These are phyloP conservation scores for Rehmannia glutinosa DNA, from an alignment of 257 asterid species.

Conservation along the genomic window DNA sequence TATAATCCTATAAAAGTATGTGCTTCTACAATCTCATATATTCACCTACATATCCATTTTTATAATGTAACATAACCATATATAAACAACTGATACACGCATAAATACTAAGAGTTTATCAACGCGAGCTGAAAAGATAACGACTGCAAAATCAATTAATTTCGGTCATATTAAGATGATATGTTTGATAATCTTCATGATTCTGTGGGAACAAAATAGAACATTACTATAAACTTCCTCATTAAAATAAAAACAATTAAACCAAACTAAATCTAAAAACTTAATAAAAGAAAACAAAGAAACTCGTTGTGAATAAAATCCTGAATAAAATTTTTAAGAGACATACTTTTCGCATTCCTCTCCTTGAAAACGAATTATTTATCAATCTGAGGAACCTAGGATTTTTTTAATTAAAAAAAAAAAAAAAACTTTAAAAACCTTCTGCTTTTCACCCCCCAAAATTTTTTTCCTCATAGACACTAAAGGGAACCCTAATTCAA, in stretches of 20 bases:
- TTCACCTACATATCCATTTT: conserved; percentile 6
- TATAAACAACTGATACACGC: neutral
- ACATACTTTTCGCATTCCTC: conserved; percentile 1
- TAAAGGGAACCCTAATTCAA: conserved; percentile 24
- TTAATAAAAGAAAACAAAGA: too few relatives aligned
- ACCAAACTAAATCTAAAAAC: neutral
- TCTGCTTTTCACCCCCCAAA: neutral
- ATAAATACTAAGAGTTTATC: neutral
- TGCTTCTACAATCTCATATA: neutral
- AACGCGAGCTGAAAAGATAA: neutral
- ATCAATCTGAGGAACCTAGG: neutral
- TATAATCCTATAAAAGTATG: neutral
- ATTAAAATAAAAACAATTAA: neutral
- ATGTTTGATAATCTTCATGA: neutral
- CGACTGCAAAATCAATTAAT: conserved; percentile 1
- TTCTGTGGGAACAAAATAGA: neutral
- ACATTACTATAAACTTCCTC: neutral
- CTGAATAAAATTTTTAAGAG: neutral
- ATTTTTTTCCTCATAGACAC: neutral
- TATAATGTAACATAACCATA: neutral
- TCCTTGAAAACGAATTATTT: neutral
- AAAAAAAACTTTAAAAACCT: neutral
- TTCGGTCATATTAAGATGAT: neutral
- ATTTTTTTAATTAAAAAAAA: neutral
- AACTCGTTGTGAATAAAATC: neutral